A percentile compares a stretch with the other conserved stretches of the same genome.
Conservation (phyloP, 805 yeast species). For the Sugiyamaella boreocaroliniensis region DNA sequence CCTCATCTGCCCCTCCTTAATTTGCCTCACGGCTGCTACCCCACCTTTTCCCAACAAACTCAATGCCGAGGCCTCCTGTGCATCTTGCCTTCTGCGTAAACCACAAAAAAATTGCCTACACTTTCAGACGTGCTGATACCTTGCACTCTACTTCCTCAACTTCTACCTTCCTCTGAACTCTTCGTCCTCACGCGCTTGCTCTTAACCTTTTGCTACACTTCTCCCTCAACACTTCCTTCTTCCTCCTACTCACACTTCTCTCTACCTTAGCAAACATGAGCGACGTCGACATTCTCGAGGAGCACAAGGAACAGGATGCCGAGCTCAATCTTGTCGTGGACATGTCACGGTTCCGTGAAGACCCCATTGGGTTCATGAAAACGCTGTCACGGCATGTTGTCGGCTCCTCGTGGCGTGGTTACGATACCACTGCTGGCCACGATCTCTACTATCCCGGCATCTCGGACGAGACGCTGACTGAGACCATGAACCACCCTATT, state of each 20-base stretch:
- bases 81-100: too few relatives aligned
- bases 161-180: too few relatives aligned
- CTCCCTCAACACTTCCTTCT: too few relatives aligned
- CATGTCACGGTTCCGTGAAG: conserved; percentile 32
- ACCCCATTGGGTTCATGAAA: conserved; percentile 30
- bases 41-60: neutral
- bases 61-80: neutral
- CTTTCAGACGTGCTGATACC: too few relatives aligned
- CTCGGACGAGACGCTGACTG: conserved; percentile 24
- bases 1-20: neutral
- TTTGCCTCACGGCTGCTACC: neutral
- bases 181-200: too few relatives aligned
- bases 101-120: too few relatives aligned
- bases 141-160: too few relatives aligned
- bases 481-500: conserved; percentile 27
- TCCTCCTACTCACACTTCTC: neutral
- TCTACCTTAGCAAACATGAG: neutral
- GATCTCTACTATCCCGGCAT: conserved; percentile 29
- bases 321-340: conserved; percentile 24
- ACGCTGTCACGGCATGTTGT: conserved; percentile 26
- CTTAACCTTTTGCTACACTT: too few relatives aligned
- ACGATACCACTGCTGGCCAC: conserved; percentile 33
- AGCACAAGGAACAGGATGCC: neutral
- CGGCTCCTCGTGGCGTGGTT: conserved; percentile 35
- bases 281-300: conserved; percentile 4